Percentiles rank a stretch among this genome's conserved stretches.
phyloP scores from a whole-genome alignment of 2,329 filamentous ascomycete species.

The Neonectria hederae region DNA sequence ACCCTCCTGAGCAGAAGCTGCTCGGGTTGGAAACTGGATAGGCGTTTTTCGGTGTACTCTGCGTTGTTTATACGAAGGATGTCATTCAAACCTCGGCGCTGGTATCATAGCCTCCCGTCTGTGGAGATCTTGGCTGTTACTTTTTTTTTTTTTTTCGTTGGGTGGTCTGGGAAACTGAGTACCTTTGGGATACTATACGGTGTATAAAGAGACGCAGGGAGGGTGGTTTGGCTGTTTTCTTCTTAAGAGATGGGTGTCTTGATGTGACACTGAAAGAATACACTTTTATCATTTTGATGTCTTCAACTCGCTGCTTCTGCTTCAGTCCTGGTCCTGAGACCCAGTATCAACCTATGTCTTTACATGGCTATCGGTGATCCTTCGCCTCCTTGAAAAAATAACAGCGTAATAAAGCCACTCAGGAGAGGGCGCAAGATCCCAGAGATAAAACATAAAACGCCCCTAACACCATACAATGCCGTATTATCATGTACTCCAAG shows the following conservation, averaged over 20 bases:
- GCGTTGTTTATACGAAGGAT: slow-evolving; percentile 2
- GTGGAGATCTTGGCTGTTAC: not conserved
- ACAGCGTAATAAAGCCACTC: not conserved
- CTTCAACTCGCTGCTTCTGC: not conserved
- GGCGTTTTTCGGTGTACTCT: slow-evolving; percentile 19
- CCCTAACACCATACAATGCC: slow-evolving; percentile 50
- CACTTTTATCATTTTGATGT: slow-evolving; percentile 3
- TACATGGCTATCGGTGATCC: not conserved
- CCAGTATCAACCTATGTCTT: not conserved
- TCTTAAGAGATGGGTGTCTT: not conserved
- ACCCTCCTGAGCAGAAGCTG: slow-evolving; percentile 39
- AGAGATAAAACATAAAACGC: slow-evolving; percentile 27
- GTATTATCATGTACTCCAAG: slow-evolving; percentile 1
- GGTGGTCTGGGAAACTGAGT: not conserved
- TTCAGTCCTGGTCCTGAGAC: not conserved
- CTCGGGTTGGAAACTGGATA: slow-evolving; percentile 38
- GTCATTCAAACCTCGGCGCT: not conserved
- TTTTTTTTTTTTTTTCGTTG: not conserved
- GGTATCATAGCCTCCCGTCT: slow-evolving; percentile 4
- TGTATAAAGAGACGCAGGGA: not conserved
- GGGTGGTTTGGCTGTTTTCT: not conserved
- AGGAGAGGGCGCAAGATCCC: slow-evolving; percentile 17
- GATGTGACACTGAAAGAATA: not conserved
- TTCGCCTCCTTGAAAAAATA: not conserved
- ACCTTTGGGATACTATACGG: not conserved